phyloP scores from a whole-genome alignment of 305 asterid genomes.

The Plantago rigida region DNA sequence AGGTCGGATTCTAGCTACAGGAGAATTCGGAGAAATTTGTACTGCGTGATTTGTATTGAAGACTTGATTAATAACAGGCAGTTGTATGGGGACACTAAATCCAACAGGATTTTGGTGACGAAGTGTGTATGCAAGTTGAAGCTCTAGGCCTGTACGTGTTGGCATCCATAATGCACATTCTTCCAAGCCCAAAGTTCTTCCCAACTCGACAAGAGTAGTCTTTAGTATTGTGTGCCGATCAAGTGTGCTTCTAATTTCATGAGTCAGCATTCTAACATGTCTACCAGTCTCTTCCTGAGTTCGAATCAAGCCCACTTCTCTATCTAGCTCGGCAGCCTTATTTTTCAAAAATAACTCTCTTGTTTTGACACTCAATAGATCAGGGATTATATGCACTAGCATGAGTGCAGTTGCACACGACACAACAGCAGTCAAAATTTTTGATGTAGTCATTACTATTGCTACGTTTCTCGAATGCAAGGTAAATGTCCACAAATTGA shows the following conservation, averaged over 20 bases:
- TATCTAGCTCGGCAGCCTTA: slow-evolving; percentile 89
- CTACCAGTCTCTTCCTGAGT: slow-evolving; percentile 98
- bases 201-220: slow-evolving; percentile 89
- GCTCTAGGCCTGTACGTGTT: slow-evolving; percentile 80
- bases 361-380: slow-evolving; percentile 87
- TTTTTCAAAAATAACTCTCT: slow-evolving; percentile 86
- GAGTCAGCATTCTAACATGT: slow-evolving; percentile 96
- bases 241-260: slow-evolving; percentile 95
- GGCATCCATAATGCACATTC: slow-evolving; percentile 99
- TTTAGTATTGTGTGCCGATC: slow-evolving; percentile 92
- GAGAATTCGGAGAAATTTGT: slow-evolving; percentile 74
- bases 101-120: slow-evolving; percentile 89
- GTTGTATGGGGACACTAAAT: slow-evolving; percentile 79
- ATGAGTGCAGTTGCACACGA: slow-evolving; percentile 94
- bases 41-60: slow-evolving; percentile 69
- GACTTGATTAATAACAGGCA: slow-evolving; percentile 70
- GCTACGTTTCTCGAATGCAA: slow-evolving; percentile 85
- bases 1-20: slow-evolving; percentile 74
- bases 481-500: slow-evolving; percentile 78
- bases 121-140: slow-evolving; percentile 90
- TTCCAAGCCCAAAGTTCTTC: slow-evolving; percentile 80
- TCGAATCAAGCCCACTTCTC: slow-evolving; percentile 97
- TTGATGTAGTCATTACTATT: slow-evolving; percentile 77
- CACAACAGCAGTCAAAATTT: slow-evolving; percentile 74
- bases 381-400: slow-evolving; percentile 95